phyloP scores from a whole-genome alignment of 257 asterid genomes.

The Fraxinus americana region DNA sequence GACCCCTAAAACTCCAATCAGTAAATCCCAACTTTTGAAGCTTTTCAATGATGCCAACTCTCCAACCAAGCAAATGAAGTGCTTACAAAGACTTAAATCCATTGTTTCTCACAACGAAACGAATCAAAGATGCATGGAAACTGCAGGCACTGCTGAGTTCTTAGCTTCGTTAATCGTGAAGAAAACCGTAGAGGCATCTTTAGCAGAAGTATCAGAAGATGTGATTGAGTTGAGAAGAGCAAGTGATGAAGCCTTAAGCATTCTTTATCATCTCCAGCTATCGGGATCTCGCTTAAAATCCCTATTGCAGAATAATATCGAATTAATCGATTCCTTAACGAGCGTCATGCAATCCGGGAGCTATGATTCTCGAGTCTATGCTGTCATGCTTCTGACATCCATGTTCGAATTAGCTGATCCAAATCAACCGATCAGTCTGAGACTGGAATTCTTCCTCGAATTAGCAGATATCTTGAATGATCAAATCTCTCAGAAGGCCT shows the following conservation, averaged over 20 bases:
- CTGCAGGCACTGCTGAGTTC: slow-evolving; percentile 55
- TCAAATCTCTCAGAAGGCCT: slow-evolving; percentile 34
- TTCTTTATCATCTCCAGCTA: slow-evolving; percentile 39
- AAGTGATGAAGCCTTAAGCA: slow-evolving; percentile 42
- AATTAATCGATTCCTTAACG: slow-evolving; percentile 31
- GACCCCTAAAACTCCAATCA: slow-evolving; percentile 70
- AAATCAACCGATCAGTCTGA: slow-evolving; percentile 12
- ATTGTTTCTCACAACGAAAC: slow-evolving; percentile 63
- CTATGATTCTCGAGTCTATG: slow-evolving; percentile 49
- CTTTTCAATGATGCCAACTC: slow-evolving; percentile 48
- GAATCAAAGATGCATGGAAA: slow-evolving; percentile 62
- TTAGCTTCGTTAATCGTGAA: slow-evolving; percentile 46
- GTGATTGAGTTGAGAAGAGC: slow-evolving; percentile 21
- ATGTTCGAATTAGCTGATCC: slow-evolving; percentile 33
- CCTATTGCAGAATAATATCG: slow-evolving; percentile 2
- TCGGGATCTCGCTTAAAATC: slow-evolving; percentile 33
- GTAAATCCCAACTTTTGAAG: slow-evolving; percentile 50
- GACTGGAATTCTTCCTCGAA: slow-evolving; percentile 31
- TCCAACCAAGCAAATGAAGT: slow-evolving; percentile 41
- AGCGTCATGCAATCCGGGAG: slow-evolving; percentile 41
- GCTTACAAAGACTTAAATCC: slow-evolving; percentile 52
- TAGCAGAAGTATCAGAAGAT: slow-evolving; percentile 20
- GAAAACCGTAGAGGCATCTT: slow-evolving; percentile 10
- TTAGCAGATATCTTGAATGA: slow-evolving; percentile 39
- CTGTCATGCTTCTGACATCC: slow-evolving; percentile 35